A percentile compares a stretch with the other conserved stretches of the same genome.
Conservation (phyloP, 345 rosid species). For the sweet orange (Citrus sinensis) region DNA sequence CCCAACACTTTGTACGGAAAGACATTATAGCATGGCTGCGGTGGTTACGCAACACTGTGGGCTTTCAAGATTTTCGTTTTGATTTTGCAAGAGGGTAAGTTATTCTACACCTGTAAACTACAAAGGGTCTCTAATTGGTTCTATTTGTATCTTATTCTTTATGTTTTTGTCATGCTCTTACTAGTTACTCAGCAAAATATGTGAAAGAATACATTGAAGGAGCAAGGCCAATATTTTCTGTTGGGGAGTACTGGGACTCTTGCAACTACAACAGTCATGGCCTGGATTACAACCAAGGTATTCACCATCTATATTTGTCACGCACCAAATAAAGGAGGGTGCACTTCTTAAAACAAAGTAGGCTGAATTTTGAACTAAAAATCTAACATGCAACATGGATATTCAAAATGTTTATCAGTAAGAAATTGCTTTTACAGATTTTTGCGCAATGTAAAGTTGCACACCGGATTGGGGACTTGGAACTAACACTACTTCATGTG, state of each 20-base stretch:
- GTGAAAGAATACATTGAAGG: constrained; percentile 85
- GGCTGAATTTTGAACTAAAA: constrained; percentile 1
- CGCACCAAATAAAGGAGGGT: constrained; percentile 1
- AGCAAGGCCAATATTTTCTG: constrained; percentile 76
- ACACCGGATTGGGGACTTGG: not conserved
- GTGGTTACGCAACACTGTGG: constrained; percentile 58
- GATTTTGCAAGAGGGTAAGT: constrained; percentile 86
- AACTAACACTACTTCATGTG: not conserved
- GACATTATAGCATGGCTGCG: constrained; percentile 76
- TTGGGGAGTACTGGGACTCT: constrained; percentile 95
- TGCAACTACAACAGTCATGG: constrained; percentile 60
- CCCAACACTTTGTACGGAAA: constrained; percentile 80
- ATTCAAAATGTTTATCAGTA: not conserved
- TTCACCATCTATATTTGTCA: not conserved
- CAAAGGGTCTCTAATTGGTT: not conserved
- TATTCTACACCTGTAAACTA: not conserved
- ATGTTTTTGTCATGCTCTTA: constrained; percentile 12
- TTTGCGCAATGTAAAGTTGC: not conserved
- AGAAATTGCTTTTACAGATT: not conserved
- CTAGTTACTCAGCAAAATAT: constrained; percentile 72
- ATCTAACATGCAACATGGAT: not conserved
- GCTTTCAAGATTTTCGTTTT: constrained; percentile 91
- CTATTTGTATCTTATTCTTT: not conserved
- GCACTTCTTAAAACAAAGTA: not conserved
- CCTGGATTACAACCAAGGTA: constrained; percentile 89